Conservation (phyloP, 352 stramenopile genomes). For the Globisporangium paroecandrum region DNA sequence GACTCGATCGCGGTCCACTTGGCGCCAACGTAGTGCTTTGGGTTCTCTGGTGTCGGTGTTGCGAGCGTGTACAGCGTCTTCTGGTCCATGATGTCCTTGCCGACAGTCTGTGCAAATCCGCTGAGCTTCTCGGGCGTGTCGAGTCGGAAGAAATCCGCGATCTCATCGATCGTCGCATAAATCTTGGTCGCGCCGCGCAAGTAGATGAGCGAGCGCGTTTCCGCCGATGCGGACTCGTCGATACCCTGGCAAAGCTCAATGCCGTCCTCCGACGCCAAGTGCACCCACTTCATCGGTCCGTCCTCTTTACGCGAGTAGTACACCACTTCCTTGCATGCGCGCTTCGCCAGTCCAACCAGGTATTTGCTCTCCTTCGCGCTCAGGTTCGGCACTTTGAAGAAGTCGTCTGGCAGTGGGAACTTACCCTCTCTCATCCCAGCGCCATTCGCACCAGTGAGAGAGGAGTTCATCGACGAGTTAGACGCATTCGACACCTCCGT, state of each 20-base stretch:
- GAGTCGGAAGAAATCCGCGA: constrained; percentile 78
- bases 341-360: constrained; percentile 65
- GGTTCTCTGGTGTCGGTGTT: constrained; percentile 60
- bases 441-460: constrained; percentile 1
- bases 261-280: constrained; percentile 60
- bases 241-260: constrained; percentile 78
- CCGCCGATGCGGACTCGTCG: constrained; percentile 29
- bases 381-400: constrained; percentile 58
- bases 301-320: constrained; percentile 70
- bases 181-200: constrained; percentile 65
- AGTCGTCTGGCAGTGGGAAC: constrained; percentile 66
- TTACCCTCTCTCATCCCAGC: constrained; percentile 18
- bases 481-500: constrained; percentile 12
- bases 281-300: constrained; percentile 79
- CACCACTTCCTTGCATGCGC: constrained; percentile 82
- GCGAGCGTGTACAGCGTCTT: constrained; percentile 71
- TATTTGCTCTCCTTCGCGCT: constrained; percentile 66
- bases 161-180: constrained; percentile 73
- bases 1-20: constrained; percentile 83
- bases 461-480: constrained; percentile 11
- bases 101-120: constrained; percentile 66
- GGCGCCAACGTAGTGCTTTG: constrained; percentile 79
- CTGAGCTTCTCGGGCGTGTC: constrained; percentile 69
- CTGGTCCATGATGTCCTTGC: constrained; percentile 77
- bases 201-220: constrained; percentile 45